phyloP scores from a whole-genome alignment of 1,284 basidiomycete species.

The Papiliotrema laurentii region DNA sequence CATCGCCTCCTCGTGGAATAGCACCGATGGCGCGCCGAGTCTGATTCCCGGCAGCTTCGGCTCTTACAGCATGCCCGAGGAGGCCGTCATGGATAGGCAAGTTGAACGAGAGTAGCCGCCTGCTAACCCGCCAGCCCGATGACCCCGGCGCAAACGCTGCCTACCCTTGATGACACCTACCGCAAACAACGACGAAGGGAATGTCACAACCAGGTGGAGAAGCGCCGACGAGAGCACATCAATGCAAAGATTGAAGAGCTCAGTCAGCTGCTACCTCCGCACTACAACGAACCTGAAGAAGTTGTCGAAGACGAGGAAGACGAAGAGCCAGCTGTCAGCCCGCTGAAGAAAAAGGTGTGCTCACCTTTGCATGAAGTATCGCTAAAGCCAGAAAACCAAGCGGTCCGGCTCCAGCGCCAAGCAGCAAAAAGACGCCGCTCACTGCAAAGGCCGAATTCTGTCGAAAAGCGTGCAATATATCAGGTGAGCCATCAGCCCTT shows the following conservation, averaged over 20 bases:
- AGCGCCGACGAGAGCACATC: constrained; percentile 44
- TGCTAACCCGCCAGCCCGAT: constrained; percentile 19
- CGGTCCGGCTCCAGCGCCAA: constrained; percentile 27
- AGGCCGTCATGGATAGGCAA: constrained; percentile 7
- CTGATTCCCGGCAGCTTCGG: constrained; percentile 6
- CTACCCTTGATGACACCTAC: constrained; percentile 23
- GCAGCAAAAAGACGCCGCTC: constrained; percentile 33
- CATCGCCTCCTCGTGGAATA: constrained; percentile 14
- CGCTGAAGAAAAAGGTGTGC: constrained; percentile 34
- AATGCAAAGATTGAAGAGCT: constrained; percentile 47
- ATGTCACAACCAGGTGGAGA: constrained; percentile 46
- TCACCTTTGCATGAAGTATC: neutral
- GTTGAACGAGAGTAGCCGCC: neutral
- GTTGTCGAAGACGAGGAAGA: constrained; percentile 38
- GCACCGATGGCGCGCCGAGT: constrained; percentile 2
- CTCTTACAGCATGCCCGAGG: constrained; percentile 4
- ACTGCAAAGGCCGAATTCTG: constrained; percentile 42
- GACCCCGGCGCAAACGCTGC: constrained; percentile 29
- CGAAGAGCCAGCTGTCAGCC: constrained; percentile 15
- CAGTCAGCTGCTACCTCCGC: constrained; percentile 32
- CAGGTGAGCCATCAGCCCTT: constrained; percentile 20
- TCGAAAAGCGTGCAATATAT: constrained; percentile 41
- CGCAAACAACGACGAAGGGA: constrained; percentile 42
- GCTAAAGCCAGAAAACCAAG: constrained; percentile 22
- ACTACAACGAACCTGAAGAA: constrained; percentile 22